A percentile compares a stretch with the other conserved stretches of the same genome.
These are phyloP conservation scores for Chaetomium olivaceum DNA, from an alignment of 2,329 filamentous ascomycete genomes.

Conservation along the genomic window DNA sequence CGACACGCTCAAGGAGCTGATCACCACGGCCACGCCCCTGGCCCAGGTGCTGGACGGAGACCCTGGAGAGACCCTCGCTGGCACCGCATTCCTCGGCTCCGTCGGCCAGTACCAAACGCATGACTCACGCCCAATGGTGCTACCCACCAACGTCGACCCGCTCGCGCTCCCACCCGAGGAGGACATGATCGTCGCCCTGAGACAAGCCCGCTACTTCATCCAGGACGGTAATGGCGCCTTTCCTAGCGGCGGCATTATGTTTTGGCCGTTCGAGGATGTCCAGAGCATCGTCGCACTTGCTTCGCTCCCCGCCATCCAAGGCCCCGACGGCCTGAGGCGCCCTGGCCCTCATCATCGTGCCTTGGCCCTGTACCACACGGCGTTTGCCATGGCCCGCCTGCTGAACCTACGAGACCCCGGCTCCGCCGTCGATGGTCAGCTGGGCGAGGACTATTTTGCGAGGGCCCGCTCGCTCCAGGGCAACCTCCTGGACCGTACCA, in stretches of 20 bases:
- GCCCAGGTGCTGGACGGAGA: constrained; percentile 15
- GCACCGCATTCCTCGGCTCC: constrained; percentile 42
- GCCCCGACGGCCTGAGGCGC: background rate
- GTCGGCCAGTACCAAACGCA: constrained; percentile 50
- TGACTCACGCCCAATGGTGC: constrained; percentile 46
- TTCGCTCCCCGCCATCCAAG: constrained; percentile 9
- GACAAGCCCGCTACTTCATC: constrained; percentile 46
- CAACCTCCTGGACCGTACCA: constrained; percentile 49
- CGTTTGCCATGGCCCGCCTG: constrained; percentile 45
- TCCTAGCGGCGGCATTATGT: constrained; percentile 50
- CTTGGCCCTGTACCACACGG: constrained; percentile 49
- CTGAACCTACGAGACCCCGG: constrained; percentile 37
- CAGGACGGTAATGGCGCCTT: constrained; percentile 48
- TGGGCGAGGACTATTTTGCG: constrained; percentile 49
- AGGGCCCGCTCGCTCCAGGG: constrained; percentile 47
- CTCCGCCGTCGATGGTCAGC: constrained; percentile 37
- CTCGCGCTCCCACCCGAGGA: constrained; percentile 41
- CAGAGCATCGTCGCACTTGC: constrained; percentile 15
- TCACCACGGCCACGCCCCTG: constrained; percentile 37
- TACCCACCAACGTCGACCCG: constrained; percentile 42
- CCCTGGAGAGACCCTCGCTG: background rate
- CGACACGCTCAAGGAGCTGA: constrained; percentile 51
- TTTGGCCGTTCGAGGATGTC: constrained; percentile 44
- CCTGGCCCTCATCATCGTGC: constrained; percentile 37
- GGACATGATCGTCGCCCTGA: constrained; percentile 44